Evolutionary conservation across 2,329 filamentous ascomycete genomes (phyloP).

Genomic region (Colletotrichum trifolii): DNA sequence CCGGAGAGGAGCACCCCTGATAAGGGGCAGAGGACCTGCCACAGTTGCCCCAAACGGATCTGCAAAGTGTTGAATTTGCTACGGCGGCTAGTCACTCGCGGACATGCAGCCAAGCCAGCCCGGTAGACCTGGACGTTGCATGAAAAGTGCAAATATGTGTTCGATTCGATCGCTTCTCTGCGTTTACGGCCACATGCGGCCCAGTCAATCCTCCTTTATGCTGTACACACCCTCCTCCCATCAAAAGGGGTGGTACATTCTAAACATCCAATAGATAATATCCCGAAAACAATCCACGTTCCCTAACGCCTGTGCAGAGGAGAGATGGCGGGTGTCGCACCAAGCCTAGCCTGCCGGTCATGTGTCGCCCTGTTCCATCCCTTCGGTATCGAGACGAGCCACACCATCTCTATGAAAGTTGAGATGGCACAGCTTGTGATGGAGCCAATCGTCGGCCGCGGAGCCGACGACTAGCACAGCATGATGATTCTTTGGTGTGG

Average conservation of each 20-base stretch:
- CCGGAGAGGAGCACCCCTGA: background rate
- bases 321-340: background rate
- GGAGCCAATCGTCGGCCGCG: conserved; percentile 24
- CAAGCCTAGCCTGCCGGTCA: background rate
- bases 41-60: conserved; percentile 19
- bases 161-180: background rate
- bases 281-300: background rate
- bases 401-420: background rate
- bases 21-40: conserved; percentile 9
- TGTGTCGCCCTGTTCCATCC: background rate
- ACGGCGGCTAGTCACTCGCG: background rate
- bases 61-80: conserved; percentile 17
- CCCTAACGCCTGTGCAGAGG: conserved; percentile 11
- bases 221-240: conserved; percentile 13
- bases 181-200: background rate
- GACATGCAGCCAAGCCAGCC: conserved; percentile 6
- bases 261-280: conserved; percentile 11
- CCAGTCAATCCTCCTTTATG: background rate
- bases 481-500: background rate
- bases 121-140: background rate
- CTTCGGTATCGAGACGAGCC: background rate
- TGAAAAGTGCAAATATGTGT: background rate
- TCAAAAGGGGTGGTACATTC: background rate
- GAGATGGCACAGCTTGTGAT: background rate
- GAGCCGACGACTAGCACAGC: conserved; percentile 11